Evolutionary conservation across 306 rosid species (phyloP).

Genomic region (Adenanthera pavonina): DNA sequence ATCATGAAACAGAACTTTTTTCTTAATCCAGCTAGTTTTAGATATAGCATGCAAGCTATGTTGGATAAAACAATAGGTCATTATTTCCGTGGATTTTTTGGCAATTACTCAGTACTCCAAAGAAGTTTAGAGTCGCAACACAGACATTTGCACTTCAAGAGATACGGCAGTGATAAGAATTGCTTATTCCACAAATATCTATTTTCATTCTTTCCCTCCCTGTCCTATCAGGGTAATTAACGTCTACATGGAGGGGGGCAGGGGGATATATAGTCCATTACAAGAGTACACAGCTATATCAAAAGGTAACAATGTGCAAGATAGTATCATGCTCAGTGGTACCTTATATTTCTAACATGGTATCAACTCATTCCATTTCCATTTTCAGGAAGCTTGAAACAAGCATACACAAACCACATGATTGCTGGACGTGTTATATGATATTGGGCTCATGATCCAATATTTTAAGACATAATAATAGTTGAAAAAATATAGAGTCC

Average conservation of each 20-base stretch:
- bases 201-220: background rate
- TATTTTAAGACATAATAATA: background rate
- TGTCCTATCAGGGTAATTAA: background rate
- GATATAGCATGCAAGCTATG: background rate
- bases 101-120: background rate
- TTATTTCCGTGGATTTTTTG: background rate
- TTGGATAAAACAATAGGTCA: background rate
- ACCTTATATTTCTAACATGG: background rate
- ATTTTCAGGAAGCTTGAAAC: background rate
- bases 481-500: background rate
- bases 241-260: background rate
- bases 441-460: background rate
- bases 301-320: background rate
- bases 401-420: background rate
- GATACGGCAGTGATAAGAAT: background rate
- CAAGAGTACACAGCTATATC: background rate
- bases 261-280: background rate
- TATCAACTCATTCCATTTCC: background rate
- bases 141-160: background rate
- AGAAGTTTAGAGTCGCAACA: background rate
- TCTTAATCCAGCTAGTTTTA: background rate
- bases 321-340: background rate
- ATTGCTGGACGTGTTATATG: background rate
- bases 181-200: background rate
- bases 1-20: slow-evolving; percentile 13